Evolutionary conservation across 495 filamentous ascomycete species (phyloP).

Genomic region (Rhypophila decipiens): DNA sequence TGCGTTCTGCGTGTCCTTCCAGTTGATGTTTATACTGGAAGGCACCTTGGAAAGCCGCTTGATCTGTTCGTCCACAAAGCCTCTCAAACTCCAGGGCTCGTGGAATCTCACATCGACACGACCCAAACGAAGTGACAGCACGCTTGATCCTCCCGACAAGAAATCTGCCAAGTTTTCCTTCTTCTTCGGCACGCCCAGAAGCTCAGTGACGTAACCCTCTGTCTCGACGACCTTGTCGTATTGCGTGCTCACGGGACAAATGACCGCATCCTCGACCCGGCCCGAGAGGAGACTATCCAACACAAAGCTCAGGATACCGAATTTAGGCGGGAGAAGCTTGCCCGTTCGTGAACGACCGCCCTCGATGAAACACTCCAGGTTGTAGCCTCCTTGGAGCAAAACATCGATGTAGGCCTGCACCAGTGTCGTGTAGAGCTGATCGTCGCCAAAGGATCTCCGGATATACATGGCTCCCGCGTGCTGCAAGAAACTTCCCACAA

Average conservation of each 20-base stretch:
- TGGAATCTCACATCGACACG: conserved; percentile 94
- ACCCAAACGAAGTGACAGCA: conserved; percentile 81
- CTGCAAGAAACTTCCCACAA: conserved; percentile 85
- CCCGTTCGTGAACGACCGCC: conserved; percentile 88
- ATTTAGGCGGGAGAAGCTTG: conserved; percentile 88
- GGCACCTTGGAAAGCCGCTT: conserved; percentile 37
- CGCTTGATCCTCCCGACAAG: conserved; percentile 72
- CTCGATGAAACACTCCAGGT: conserved; percentile 96
- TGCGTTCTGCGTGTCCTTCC: conserved; percentile 38
- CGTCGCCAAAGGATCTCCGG: conserved; percentile 83
- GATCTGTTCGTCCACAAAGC: conserved; percentile 72
- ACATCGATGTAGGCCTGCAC: conserved; percentile 97
- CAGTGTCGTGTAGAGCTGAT: conserved; percentile 79
- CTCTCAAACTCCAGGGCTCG: conserved; percentile 82
- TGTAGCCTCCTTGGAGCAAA: conserved; percentile 79
- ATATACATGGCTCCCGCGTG: conserved; percentile 98
- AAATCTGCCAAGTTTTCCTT: conserved; percentile 91
- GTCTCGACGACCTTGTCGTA: conserved; percentile 99
- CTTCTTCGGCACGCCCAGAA: conserved; percentile 86
- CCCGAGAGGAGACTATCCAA: conserved; percentile 83
- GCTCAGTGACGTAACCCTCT: conserved; percentile 90
- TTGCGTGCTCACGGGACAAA: conserved; percentile 92
- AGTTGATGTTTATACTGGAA: conserved; percentile 31
- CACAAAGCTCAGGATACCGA: conserved; percentile 91
- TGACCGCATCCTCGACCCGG: conserved; percentile 81